These are phyloP conservation scores for Metroxylon sagu DNA, from an alignment of 176 grass and related monocot species.

Conservation along the genomic window DNA sequence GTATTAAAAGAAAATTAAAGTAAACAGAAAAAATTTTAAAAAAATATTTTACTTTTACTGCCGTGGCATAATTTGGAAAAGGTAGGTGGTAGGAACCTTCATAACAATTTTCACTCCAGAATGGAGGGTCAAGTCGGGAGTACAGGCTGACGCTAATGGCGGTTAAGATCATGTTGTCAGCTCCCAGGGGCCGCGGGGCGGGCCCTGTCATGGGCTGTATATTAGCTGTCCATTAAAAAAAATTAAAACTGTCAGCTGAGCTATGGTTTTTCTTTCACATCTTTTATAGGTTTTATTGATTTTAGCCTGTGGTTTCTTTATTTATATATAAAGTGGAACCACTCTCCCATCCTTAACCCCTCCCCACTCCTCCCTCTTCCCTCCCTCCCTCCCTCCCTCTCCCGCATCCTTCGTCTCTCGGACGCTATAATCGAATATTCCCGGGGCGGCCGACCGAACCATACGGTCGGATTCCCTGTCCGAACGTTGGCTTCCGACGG, in stretches of 20 bases:
- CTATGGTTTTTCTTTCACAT: neutral
- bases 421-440: neutral
- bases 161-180: no score
- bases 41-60: no score
- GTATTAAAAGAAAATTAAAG: no score
- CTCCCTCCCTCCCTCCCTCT: no score
- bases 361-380: neutral
- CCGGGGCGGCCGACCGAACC: no score
- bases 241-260: neutral
- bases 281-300: neutral
- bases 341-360: neutral
- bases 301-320: neutral
- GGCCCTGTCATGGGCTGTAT: neutral
- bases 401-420: neutral
- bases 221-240: constrained; percentile 14
- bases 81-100: no score
- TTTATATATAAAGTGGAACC: neutral
- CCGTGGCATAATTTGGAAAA: no score
- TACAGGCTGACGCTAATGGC: no score
- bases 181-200: neutral
- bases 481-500: no score
- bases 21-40: no score
- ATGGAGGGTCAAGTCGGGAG: no score
- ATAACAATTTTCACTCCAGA: no score
- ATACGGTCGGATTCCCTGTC: neutral